Evolutionary conservation across 2,329 filamentous ascomycete species (phyloP), one percentile per base, ranked within the genome.

Genomic region (Trichoderma cornu-damae): DNA sequence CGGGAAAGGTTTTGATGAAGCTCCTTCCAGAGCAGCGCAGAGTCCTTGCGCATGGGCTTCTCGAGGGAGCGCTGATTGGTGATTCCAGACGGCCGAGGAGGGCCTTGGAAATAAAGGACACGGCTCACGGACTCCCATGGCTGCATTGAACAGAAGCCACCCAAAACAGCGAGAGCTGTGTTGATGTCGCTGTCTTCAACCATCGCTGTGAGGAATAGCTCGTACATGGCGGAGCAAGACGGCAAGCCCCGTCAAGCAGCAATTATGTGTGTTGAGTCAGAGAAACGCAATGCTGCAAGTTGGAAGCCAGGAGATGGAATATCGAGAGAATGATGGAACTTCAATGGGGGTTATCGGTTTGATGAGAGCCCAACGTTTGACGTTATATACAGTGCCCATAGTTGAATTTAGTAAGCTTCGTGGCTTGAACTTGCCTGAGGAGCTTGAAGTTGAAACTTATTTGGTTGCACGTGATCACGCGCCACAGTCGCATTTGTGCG

Each of bases 121-220:
- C 81, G 77, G 37, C 77, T 74, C 20, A 80, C 61, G 2, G 73
- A 72, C 57, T 77, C 73, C 63, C 76, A 79, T 1, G 81, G 76
- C 2, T 73, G 71, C 77, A 82, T 84, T 64, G 77, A 81, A 59
- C 79, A 81, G 60, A 83, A 74, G 16, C 83, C 83, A 58, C 80
- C 75, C 6, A 87, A 69, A 8, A 87, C 73, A 1, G 78, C 75
- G 54, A 78, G 75, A 18, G 77, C 78, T 58, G 71, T 74, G 48
- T 72, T 68, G 34, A 81, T 72, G 62, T 83, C 79, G 59, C 69
- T 72, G 55, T 79, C 75, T 16, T 74, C 72, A 53, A 86, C 75
- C 44, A 77, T 67, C 8, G 79, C 76, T 3, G 81, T 80, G 58
- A 85, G 74, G 63, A 84, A 85, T 16, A 85, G 70, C 68, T 85